phyloP scores from a whole-genome alignment of 73 alveolate species.

The Paramecium sonneborni region DNA sequence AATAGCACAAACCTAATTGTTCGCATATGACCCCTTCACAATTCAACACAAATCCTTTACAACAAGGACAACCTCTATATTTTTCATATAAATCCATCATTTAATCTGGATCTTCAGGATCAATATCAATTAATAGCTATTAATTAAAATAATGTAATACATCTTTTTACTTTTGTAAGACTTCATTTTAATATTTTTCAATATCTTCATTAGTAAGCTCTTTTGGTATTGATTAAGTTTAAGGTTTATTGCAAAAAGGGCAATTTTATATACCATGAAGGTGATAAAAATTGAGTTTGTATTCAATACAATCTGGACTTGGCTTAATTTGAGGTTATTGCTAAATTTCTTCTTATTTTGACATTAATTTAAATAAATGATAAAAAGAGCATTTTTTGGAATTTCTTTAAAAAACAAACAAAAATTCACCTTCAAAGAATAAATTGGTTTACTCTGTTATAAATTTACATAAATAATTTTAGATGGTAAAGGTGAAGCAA shows the following conservation, averaged over 20 bases:
- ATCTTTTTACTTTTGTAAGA: not conserved
- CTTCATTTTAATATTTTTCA: not conserved
- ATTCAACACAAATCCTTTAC: constrained; percentile 41
- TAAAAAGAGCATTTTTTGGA: not conserved
- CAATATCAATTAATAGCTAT: not conserved
- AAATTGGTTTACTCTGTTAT: not conserved
- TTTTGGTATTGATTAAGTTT: not conserved
- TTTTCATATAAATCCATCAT: constrained; percentile 42
- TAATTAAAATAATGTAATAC: not conserved
- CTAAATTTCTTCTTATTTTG: not conserved
- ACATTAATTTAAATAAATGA: constrained; percentile 19
- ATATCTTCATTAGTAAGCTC: not conserved
- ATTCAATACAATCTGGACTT: constrained; percentile 27
- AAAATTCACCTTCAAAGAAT: not conserved
- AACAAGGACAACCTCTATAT: constrained; percentile 41
- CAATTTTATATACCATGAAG: constrained; percentile 31
- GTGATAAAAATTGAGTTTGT: constrained; percentile 2
- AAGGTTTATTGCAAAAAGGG: not conserved
- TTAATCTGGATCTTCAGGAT: constrained; percentile 30
- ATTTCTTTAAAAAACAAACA: not conserved
- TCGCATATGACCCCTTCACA: constrained; percentile 38
- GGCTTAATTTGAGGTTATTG: not conserved
- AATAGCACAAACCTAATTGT: not conserved
- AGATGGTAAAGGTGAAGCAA: not conserved
- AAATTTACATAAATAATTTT: not conserved